phyloP scores from a whole-genome alignment of 2,329 filamentous ascomycete genomes.

The Epichloe glyceriae region DNA sequence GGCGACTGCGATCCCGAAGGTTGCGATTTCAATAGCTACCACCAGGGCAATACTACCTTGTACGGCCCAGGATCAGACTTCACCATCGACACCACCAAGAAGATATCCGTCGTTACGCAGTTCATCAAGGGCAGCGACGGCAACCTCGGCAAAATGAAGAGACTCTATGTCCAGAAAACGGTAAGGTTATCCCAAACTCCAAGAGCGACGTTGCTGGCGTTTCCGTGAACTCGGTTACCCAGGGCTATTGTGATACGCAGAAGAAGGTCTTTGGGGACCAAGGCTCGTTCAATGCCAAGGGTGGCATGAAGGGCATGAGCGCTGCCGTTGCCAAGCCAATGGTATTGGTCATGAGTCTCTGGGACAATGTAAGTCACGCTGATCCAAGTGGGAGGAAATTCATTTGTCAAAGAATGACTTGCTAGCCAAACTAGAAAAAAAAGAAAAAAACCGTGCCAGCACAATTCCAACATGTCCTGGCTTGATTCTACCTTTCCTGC shows the following conservation, averaged over 20 bases:
- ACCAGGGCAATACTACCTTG: slow-evolving; percentile 49
- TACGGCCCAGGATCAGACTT: slow-evolving; percentile 41
- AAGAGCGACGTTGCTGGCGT: slow-evolving; percentile 18
- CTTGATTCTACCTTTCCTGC: neutral
- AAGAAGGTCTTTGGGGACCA: slow-evolving; percentile 42
- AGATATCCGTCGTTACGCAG: slow-evolving; percentile 55
- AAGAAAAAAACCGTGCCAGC: slow-evolving; percentile 13
- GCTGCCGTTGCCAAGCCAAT: slow-evolving; percentile 27
- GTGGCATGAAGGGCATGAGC: slow-evolving; percentile 46
- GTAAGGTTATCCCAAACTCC: slow-evolving; percentile 32
- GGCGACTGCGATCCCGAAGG: slow-evolving; percentile 56
- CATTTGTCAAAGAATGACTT: no score
- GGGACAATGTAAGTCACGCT: slow-evolving; percentile 40
- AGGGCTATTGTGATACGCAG: slow-evolving; percentile 44
- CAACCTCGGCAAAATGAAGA: slow-evolving; percentile 45
- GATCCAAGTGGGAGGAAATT: no score
- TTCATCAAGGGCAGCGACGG: slow-evolving; percentile 39
- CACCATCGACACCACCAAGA: slow-evolving; percentile 45
- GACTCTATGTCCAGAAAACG: slow-evolving; percentile 53
- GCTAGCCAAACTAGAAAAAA: no score
- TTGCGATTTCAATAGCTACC: slow-evolving; percentile 59
- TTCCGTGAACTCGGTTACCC: slow-evolving; percentile 37
- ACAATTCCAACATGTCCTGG: slow-evolving; percentile 47
- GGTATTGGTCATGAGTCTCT: slow-evolving; percentile 38
- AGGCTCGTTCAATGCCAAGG: slow-evolving; percentile 39